These are phyloP conservation scores for Flaveria floridana DNA, from an alignment of 140 eudicot genomes.

Conservation along the genomic window DNA sequence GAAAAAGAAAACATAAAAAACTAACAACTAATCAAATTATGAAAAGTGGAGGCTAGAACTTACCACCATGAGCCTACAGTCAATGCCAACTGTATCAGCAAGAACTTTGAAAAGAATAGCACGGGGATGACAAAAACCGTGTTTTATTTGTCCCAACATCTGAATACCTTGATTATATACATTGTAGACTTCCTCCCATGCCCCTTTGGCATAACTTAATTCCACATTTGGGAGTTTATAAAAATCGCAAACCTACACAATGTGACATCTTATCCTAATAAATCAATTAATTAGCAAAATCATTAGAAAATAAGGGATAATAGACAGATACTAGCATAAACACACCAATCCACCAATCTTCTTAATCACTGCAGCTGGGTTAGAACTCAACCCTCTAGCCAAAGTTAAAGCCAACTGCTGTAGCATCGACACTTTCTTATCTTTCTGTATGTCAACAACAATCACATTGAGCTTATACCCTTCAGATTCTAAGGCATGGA, in stretches of 20 bases:
- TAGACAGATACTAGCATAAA: slow-evolving; percentile 1
- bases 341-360: slow-evolving; percentile 84
- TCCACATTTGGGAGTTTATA: slow-evolving; percentile 59
- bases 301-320: not conserved
- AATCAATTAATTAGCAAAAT: not conserved
- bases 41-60: slow-evolving; percentile 5
- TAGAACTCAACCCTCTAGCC: slow-evolving; percentile 68
- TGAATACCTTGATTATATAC: slow-evolving; percentile 67
- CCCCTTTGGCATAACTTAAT: slow-evolving; percentile 51
- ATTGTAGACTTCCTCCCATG: slow-evolving; percentile 62
- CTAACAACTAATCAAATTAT: not conserved
- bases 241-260: slow-evolving; percentile 63
- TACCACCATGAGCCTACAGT: slow-evolving; percentile 74
- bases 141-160: slow-evolving; percentile 78
- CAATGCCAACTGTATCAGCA: slow-evolving; percentile 78
- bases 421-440: slow-evolving; percentile 76
- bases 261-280: slow-evolving; percentile 4
- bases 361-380: slow-evolving; percentile 64
- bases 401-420: slow-evolving; percentile 73
- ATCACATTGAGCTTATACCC: slow-evolving; percentile 66
- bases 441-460: slow-evolving; percentile 66
- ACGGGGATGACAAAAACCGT: slow-evolving; percentile 79
- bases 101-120: slow-evolving; percentile 88
- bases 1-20: not conserved
- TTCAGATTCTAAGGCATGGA: slow-evolving; percentile 54